A percentile compares a stretch with the other conserved stretches of the same genome.
Conservation (phyloP, 2,329 filamentous ascomycete genomes). For the Colletotrichum noveboracense region DNA sequence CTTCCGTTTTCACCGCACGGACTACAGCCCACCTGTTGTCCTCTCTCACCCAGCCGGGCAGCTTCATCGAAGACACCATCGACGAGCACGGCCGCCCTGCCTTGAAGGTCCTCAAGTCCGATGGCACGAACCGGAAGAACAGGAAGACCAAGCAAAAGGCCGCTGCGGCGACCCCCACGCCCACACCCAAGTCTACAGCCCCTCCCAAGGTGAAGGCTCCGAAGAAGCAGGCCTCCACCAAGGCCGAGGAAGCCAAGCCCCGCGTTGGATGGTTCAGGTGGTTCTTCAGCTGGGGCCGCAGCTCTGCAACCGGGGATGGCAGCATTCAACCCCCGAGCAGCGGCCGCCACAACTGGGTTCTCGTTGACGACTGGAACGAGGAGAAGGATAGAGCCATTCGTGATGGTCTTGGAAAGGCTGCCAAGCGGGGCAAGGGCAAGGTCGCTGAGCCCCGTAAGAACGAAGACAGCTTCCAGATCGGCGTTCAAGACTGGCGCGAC, state of each 20-base stretch:
- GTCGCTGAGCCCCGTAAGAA: constrained; percentile 21
- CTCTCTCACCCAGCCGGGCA: constrained; percentile 78
- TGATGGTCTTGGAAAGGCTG: constrained; percentile 44
- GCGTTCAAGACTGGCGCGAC: constrained; percentile 87
- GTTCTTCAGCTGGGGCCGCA: constrained; percentile 41
- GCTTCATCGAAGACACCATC: constrained; percentile 63
- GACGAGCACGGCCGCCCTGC: constrained; percentile 65
- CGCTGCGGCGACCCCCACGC: constrained; percentile 29
- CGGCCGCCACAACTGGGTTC: constrained; percentile 76
- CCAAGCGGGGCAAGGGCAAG: constrained; percentile 33
- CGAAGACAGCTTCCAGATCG: constrained; percentile 76
- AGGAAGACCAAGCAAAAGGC: constrained; percentile 38
- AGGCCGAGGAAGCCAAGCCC: constrained; percentile 23
- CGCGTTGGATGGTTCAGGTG: constrained; percentile 49
- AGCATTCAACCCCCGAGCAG: constrained; percentile 73
- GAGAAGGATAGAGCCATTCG: constrained; percentile 49
- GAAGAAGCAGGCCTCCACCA: constrained; percentile 28
- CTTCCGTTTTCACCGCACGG: constrained; percentile 91
- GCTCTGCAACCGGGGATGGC: constrained; percentile 41
- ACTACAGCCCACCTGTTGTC: constrained; percentile 94
- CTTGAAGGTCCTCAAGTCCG: constrained; percentile 57
- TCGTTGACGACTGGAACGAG: constrained; percentile 70
- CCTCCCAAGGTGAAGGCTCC: constrained; percentile 29
- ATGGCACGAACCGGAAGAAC: constrained; percentile 38
- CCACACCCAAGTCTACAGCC: constrained; percentile 29